Conservation (phyloP, 2,329 filamentous ascomycete species). For the Pseudogymnoascus sp. region DNA sequence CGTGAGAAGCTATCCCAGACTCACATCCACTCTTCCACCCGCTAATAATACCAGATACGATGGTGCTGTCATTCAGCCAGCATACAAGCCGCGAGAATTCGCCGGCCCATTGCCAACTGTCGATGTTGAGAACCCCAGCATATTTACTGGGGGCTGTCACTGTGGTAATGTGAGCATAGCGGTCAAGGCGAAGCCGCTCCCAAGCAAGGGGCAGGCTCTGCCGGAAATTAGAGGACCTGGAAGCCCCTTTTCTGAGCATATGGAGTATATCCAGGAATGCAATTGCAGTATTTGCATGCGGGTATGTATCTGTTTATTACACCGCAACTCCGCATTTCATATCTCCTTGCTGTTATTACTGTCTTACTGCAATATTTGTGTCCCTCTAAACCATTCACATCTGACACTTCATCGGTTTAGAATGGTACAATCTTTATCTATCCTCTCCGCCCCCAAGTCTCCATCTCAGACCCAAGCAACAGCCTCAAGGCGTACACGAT, state of each 20-base stretch:
- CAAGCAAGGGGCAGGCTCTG: constrained; percentile 9
- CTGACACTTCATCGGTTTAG: background rate
- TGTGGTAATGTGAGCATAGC: constrained; percentile 21
- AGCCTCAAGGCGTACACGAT: background rate
- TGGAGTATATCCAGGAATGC: constrained; percentile 5
- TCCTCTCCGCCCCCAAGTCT: background rate
- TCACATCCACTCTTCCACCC: background rate
- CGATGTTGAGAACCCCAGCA: background rate
- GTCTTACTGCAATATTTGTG: background rate
- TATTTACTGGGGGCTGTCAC: constrained; percentile 22
- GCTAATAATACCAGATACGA: background rate
- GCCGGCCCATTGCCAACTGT: background rate
- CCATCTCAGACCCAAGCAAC: background rate
- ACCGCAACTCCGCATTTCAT: background rate
- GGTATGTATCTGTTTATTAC: background rate
- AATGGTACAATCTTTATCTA: background rate
- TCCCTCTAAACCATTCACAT: background rate
- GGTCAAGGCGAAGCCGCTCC: constrained; percentile 16
- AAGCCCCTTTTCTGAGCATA: background rate
- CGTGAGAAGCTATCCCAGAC: background rate
- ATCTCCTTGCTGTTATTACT: background rate
- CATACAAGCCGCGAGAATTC: background rate
- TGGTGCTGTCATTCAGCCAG: background rate
- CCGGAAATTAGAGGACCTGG: constrained; percentile 3
- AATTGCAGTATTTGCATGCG: constrained; percentile 7